phyloP scores from a whole-genome alignment of 116 monocot species.

The Posidonia oceanica region DNA sequence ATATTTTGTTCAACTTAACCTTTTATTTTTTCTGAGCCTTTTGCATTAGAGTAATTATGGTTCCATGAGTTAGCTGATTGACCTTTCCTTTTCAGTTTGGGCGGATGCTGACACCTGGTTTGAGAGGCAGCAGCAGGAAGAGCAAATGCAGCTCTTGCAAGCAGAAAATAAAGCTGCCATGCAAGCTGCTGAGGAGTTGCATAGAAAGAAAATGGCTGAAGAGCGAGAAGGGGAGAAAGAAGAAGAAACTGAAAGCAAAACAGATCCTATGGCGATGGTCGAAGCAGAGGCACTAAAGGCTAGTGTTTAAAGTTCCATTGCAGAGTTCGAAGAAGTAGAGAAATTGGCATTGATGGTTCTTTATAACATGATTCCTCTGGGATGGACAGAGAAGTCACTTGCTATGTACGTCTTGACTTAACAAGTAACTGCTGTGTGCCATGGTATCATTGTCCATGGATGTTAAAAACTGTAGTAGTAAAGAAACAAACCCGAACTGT shows the following conservation, averaged over 20 bases:
- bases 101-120: conserved; percentile 96
- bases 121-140: conserved; percentile 90
- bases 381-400: too few species aligned
- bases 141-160: conserved; percentile 77
- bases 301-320: neutral
- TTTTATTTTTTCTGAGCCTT: neutral
- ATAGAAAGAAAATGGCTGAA: conserved; percentile 69
- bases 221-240: conserved; percentile 82
- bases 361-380: too few species aligned
- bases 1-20: neutral
- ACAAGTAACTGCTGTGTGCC: too few species aligned
- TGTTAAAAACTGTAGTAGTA: too few species aligned
- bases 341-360: too few species aligned
- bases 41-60: neutral
- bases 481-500: too few species aligned
- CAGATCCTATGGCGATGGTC: conserved; percentile 67
- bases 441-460: too few species aligned
- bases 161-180: conserved; percentile 25
- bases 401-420: too few species aligned
- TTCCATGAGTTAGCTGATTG: neutral
- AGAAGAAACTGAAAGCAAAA: conserved; percentile 36
- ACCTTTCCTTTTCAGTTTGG: conserved; percentile 47
- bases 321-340: too few species aligned
- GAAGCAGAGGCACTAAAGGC: conserved; percentile 46
- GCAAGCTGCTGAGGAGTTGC: conserved; percentile 74